Conservation (phyloP, 495 filamentous ascomycete genomes). For the Penicillium canescens region DNA sequence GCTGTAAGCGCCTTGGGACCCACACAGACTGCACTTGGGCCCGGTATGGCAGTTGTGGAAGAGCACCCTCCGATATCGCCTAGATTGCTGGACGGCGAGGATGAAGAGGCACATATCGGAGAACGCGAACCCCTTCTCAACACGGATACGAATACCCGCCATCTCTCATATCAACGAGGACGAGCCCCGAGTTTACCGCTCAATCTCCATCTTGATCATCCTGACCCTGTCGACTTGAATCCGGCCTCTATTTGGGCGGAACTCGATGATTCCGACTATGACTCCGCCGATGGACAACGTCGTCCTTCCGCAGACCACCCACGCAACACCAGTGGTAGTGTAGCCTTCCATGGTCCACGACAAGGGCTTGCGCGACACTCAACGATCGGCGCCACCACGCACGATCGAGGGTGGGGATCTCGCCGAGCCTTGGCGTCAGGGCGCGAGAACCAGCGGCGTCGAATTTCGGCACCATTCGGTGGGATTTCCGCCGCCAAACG, state of each 20-base stretch:
- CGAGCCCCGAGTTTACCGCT: constrained; percentile 42
- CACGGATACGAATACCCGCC: constrained; percentile 14
- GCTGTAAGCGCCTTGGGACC: constrained; percentile 39
- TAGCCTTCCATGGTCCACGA: constrained; percentile 15
- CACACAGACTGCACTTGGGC: constrained; percentile 42
- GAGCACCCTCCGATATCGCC: constrained; percentile 29
- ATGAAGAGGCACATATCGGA: constrained; percentile 33
- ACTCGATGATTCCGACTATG: constrained; percentile 47
- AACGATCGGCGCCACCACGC: constrained; percentile 24
- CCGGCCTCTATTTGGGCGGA: constrained; percentile 53
- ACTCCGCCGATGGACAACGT: constrained; percentile 14
- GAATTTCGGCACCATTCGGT: constrained; percentile 29
- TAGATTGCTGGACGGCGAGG: constrained; percentile 23
- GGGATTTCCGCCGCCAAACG: constrained; percentile 22
- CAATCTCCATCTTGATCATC: constrained; percentile 25
- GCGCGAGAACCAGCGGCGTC: constrained; percentile 17
- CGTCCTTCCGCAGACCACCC: constrained; percentile 23
- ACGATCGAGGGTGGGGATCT: constrained; percentile 24
- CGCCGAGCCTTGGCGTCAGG: constrained; percentile 17
- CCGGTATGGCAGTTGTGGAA: constrained; percentile 46
- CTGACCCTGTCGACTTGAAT: constrained; percentile 35
- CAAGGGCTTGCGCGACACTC: constrained; percentile 27
- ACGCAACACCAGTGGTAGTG: constrained; percentile 29
- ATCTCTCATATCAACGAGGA: constrained; percentile 25
- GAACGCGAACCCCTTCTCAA: constrained; percentile 44